Conservation (phyloP, 768 basidiomycete species). For the Tulasnella sp. region DNA sequence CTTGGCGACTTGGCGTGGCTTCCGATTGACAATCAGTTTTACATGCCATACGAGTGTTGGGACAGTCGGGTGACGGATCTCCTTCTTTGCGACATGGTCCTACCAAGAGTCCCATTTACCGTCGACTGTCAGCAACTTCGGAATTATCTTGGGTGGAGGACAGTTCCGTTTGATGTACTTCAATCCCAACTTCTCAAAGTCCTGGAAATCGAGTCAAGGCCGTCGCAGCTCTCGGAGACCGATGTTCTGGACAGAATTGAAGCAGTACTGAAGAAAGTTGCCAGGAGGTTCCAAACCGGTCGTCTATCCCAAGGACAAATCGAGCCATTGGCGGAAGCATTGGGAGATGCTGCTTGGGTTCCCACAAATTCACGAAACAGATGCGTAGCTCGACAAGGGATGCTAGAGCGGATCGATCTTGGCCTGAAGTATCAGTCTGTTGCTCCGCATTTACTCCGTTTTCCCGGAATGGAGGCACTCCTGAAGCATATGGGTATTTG, state of each 20-base stretch:
- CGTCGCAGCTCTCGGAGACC: neutral
- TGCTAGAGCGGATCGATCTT: neutral
- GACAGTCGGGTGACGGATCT: neutral
- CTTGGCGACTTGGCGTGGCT: neutral
- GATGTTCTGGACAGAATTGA: neutral
- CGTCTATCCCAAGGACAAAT: neutral
- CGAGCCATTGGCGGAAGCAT: neutral
- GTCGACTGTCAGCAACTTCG: neutral
- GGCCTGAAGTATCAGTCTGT: neutral
- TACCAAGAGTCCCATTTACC: neutral
- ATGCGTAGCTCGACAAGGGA: neutral
- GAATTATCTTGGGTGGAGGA: neutral
- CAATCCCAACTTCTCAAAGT: neutral
- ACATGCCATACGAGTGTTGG: neutral
- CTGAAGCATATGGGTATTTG: neutral
- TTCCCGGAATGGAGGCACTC: neutral
- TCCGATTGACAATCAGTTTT: neutral
- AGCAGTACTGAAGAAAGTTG: neutral
- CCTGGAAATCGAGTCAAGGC: neutral
- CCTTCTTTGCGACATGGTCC: constrained; percentile 4
- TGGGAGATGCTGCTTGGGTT: neutral
- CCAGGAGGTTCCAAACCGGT: neutral
- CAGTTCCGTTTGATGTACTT: neutral
- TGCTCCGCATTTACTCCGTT: neutral
- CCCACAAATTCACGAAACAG: neutral